Conservation (phyloP, 352 stramenopile species). For the Globisporangium cederbergense region DNA sequence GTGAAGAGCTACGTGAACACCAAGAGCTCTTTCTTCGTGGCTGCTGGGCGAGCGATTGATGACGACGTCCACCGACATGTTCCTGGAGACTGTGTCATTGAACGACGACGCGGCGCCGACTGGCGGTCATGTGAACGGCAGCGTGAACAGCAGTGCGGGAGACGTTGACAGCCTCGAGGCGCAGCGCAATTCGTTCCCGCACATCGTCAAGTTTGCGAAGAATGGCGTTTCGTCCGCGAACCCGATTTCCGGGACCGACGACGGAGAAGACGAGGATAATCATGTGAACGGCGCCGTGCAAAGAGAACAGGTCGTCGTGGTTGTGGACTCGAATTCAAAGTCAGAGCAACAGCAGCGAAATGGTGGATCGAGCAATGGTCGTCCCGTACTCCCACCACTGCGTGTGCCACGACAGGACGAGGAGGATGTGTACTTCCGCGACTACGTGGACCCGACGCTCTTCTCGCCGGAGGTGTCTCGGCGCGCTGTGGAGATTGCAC, state of each 20-base stretch:
- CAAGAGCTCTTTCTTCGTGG: not conserved
- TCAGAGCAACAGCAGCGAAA: conserved; percentile 19
- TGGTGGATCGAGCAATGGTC: conserved; percentile 12
- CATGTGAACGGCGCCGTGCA: conserved; percentile 15
- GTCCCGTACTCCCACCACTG: conserved; percentile 15
- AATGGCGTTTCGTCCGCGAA: conserved; percentile 8
- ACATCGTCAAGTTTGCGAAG: conserved; percentile 21
- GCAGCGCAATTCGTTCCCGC: conserved; percentile 33
- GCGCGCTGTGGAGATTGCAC: conserved; percentile 79
- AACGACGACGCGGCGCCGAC: conserved; percentile 46
- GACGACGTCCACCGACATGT: conserved; percentile 36
- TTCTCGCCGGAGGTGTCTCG: conserved; percentile 82
- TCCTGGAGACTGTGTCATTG: conserved; percentile 73
- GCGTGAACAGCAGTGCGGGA: conserved; percentile 12
- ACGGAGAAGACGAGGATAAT: conserved; percentile 23
- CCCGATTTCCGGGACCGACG: conserved; percentile 24
- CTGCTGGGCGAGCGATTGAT: conserved; percentile 10
- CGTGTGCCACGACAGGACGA: conserved; percentile 23
- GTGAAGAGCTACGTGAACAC: conserved; percentile 1
- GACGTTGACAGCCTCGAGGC: conserved; percentile 50
- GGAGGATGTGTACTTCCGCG: conserved; percentile 32
- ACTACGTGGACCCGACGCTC: conserved; percentile 76
- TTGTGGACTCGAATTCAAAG: conserved; percentile 25
- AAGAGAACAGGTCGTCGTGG: conserved; percentile 32
- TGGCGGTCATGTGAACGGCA: conserved; percentile 10